These are phyloP conservation scores for Nosema muscidifuracis DNA, from an alignment of 371 early-diverging fungal genomes.

Conservation along the genomic window DNA sequence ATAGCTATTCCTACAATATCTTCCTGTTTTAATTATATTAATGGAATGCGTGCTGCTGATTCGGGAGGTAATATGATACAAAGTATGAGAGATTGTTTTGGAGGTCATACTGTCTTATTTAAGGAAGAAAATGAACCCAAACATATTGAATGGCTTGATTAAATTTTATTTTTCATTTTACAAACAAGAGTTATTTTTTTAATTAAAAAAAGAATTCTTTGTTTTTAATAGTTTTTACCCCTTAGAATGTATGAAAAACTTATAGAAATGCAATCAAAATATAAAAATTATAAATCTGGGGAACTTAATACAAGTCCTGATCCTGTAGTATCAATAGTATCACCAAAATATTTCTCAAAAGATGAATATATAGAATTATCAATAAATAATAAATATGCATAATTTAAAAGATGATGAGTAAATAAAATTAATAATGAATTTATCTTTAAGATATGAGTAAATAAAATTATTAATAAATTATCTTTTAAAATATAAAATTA, in stretches of 20 bases:
- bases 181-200: too few species aligned
- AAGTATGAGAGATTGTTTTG: constrained; percentile 93
- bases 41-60: constrained; percentile 74
- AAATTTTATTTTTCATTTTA: neutral
- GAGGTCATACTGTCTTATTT: constrained; percentile 71
- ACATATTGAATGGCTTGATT: constrained; percentile 52
- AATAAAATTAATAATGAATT: too few species aligned
- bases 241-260: neutral
- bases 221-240: neutral
- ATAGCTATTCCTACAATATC: constrained; percentile 81
- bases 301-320: neutral
- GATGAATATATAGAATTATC: constrained; percentile 12
- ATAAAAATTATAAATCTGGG: neutral
- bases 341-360: neutral
- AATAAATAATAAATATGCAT: too few species aligned
- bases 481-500: too few species aligned
- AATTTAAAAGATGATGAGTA: too few species aligned
- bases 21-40: constrained; percentile 77
- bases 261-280: neutral
- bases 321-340: neutral
- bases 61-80: constrained; percentile 91
- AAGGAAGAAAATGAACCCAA: constrained; percentile 30
- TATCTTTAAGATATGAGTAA: too few species aligned
- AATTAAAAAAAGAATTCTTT: too few species aligned
- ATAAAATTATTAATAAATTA: neutral